Evolutionary conservation across 1,284 basidiomycete species (phyloP).

Genomic region (Cryptococcus sp.): DNA sequence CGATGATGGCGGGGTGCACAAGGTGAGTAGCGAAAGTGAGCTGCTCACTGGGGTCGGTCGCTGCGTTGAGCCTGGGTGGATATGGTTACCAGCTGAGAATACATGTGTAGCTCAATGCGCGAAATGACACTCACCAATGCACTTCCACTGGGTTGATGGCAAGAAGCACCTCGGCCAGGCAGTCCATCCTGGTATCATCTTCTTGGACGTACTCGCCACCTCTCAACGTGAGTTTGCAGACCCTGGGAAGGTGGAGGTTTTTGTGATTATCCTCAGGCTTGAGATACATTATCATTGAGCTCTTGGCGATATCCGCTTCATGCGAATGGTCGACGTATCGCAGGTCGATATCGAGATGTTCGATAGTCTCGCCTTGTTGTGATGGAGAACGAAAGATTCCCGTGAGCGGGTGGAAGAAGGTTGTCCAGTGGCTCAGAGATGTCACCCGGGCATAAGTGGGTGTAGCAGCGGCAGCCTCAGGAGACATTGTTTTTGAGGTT

Average conservation of each 20-base stretch:
- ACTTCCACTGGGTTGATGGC: slow-evolving; percentile 40
- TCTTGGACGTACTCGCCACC: slow-evolving; percentile 42
- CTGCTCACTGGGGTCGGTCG: slow-evolving; percentile 30
- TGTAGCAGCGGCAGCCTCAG: too few species aligned
- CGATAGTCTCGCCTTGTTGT: slow-evolving; percentile 27
- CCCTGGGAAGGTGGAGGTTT: slow-evolving; percentile 29
- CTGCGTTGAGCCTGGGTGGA: slow-evolving; percentile 34
- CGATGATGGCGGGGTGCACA: slow-evolving; percentile 44
- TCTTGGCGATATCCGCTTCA: not conserved
- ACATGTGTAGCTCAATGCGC: too few species aligned
- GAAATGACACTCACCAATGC: slow-evolving; percentile 30
- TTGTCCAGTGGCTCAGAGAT: slow-evolving; percentile 34
- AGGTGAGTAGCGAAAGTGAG: slow-evolving; percentile 39
- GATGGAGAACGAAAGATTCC: slow-evolving; percentile 35
- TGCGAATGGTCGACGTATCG: slow-evolving; percentile 32
- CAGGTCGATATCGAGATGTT: slow-evolving; percentile 45
- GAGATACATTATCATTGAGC: not conserved
- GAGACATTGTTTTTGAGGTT: slow-evolving; percentile 2
- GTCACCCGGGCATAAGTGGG: slow-evolving; percentile 24
- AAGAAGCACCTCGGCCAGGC: slow-evolving; percentile 31
- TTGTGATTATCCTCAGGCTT: not conserved
- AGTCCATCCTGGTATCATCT: slow-evolving; percentile 35
- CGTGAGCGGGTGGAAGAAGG: slow-evolving; percentile 34
- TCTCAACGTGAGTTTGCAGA: slow-evolving; percentile 30
- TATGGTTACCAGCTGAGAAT: not conserved